phyloP scores from a whole-genome alignment of 805 yeast species.

The Pichia cabralensis region DNA sequence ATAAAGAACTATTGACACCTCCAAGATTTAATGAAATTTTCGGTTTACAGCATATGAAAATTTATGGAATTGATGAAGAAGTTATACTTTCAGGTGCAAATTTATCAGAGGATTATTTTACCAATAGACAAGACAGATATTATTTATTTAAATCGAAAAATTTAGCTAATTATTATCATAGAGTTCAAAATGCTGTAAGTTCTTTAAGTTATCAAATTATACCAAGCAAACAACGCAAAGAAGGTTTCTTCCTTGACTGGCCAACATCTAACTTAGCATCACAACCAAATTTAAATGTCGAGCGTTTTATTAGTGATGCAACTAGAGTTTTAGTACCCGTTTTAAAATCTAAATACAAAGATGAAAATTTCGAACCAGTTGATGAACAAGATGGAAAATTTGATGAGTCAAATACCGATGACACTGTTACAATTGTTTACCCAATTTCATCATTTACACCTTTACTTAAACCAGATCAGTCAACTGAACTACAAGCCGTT shows the following conservation, averaged over 20 bases:
- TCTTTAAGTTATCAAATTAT: constrained; percentile 58
- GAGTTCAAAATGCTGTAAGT: constrained; percentile 60
- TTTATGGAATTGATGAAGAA: constrained; percentile 91
- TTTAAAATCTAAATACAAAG: constrained; percentile 32
- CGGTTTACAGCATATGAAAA: constrained; percentile 96
- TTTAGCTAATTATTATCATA: constrained; percentile 64
- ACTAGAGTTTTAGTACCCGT: constrained; percentile 49
- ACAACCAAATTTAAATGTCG: constrained; percentile 53
- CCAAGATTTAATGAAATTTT: constrained; percentile 80
- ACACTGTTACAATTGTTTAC: constrained; percentile 56
- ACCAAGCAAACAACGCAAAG: constrained; percentile 27
- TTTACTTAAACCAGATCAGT: constrained; percentile 49
- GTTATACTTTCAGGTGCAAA: constrained; percentile 87
- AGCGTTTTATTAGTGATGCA: constrained; percentile 45
- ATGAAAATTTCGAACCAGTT: constrained; percentile 7
- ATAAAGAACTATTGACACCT: constrained; percentile 59
- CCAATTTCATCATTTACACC: constrained; percentile 93
- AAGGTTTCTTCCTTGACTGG: constrained; percentile 58
- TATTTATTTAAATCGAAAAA: constrained; percentile 50
- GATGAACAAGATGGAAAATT: constrained; percentile 4
- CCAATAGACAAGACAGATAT: constrained; percentile 91
- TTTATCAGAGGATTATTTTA: constrained; percentile 82
- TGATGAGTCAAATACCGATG: constrained; percentile 4
- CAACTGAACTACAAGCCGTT: constrained; percentile 76
- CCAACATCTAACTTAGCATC: constrained; percentile 55